phyloP scores from a whole-genome alignment of 1,284 basidiomycete species.

The Prillingera fragicola region DNA sequence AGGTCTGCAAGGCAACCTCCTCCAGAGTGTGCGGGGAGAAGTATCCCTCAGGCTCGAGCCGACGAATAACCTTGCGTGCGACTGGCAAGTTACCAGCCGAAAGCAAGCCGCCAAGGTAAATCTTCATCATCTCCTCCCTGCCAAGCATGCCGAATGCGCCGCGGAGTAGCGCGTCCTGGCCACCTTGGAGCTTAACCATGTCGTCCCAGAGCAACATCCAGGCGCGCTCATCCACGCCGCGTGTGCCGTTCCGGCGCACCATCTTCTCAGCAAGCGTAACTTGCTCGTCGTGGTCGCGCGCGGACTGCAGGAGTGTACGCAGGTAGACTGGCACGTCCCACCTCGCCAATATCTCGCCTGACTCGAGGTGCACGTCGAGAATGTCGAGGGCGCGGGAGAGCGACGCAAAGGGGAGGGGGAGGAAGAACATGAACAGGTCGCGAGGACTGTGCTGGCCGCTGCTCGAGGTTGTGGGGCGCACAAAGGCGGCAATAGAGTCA shows the following conservation, averaged over 20 bases:
- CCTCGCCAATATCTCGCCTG: conserved; percentile 78
- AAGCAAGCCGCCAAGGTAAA: conserved; percentile 77
- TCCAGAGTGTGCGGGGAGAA: conserved; percentile 59
- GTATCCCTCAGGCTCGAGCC: conserved; percentile 53
- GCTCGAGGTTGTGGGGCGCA: conserved; percentile 63
- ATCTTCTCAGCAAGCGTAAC: conserved; percentile 78
- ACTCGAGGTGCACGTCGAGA: conserved; percentile 86
- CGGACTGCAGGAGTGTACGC: conserved; percentile 76
- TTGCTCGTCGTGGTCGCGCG: conserved; percentile 62
- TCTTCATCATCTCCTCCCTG: conserved; percentile 63
- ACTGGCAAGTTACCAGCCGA: conserved; percentile 74
- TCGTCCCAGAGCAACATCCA: conserved; percentile 83
- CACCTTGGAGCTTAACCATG: conserved; percentile 71
- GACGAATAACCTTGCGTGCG: conserved; percentile 62
- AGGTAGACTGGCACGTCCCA: conserved; percentile 77
- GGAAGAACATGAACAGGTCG: conserved; percentile 77
- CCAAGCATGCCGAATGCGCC: conserved; percentile 74
- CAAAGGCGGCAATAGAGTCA: conserved; percentile 68
- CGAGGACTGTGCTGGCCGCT: conserved; percentile 55
- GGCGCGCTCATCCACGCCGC: conserved; percentile 56
- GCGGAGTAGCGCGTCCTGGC: conserved; percentile 55
- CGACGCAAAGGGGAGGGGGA: conserved; percentile 63
- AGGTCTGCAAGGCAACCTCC: conserved; percentile 69
- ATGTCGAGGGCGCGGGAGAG: conserved; percentile 79
- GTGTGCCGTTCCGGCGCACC: conserved; percentile 60